These are phyloP conservation scores for Cryphonectria radicalis DNA, from an alignment of 2,329 filamentous ascomycete species.

Conservation along the genomic window DNA sequence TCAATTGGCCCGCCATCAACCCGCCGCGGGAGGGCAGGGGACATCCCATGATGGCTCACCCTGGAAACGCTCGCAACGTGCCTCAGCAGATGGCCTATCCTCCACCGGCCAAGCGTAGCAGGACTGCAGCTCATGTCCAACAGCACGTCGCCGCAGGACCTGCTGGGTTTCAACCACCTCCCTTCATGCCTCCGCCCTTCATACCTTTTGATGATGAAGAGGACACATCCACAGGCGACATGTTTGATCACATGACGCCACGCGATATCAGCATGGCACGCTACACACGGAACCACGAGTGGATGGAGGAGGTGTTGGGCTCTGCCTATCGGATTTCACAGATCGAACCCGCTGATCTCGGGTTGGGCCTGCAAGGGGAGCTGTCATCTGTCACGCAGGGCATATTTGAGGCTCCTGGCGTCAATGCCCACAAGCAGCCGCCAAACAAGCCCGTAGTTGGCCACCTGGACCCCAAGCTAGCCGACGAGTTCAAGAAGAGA, in stretches of 20 bases:
- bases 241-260: conserved; percentile 87
- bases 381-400: conserved; percentile 81
- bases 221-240: conserved; percentile 82
- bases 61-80: conserved; percentile 51
- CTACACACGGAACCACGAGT: conserved; percentile 95
- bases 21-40: conserved; percentile 61
- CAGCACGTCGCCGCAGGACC: conserved; percentile 39
- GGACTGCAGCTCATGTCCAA: conserved; percentile 48
- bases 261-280: conserved; percentile 85
- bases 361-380: conserved; percentile 82
- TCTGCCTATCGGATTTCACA: conserved; percentile 86
- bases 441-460: conserved; percentile 65
- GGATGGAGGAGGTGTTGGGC: conserved; percentile 97
- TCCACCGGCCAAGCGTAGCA: conserved; percentile 58
- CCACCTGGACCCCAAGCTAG: conserved; percentile 73
- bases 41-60: conserved; percentile 55
- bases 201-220: conserved; percentile 80
- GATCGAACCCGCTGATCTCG: conserved; percentile 85
- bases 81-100: conserved; percentile 68
- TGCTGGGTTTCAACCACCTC: conserved; percentile 8
- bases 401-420: conserved; percentile 72
- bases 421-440: conserved; percentile 49
- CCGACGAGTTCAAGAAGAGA: conserved; percentile 82
- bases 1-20: conserved; percentile 86
- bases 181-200: conserved; percentile 13